Evolutionary conservation across 2,329 filamentous ascomycete genomes (phyloP).

Genomic region (Cordyceps javanica): DNA sequence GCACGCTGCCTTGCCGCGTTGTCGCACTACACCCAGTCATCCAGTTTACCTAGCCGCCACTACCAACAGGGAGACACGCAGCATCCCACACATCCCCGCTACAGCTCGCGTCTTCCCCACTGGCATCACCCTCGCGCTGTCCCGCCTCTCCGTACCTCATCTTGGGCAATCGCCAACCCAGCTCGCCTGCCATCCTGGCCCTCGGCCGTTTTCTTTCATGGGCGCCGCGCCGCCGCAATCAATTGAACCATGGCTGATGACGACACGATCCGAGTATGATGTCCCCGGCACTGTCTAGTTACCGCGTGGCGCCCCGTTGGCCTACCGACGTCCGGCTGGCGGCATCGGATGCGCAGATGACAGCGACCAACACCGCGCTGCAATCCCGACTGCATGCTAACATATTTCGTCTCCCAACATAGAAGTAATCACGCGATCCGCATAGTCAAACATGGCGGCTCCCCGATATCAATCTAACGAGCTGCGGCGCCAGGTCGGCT

Average conservation of each 20-base stretch:
- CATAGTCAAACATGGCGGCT: conserved; percentile 36
- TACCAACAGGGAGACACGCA: conserved; percentile 5
- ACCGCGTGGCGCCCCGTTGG: background rate
- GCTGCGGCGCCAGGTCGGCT: conserved; percentile 47
- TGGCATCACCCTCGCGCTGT: conserved; percentile 11
- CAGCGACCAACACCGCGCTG: background rate
- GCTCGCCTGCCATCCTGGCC: conserved; percentile 40
- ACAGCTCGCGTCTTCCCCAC: conserved; percentile 14
- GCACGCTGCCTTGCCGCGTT: background rate
- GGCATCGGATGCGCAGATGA: background rate
- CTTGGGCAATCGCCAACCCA: conserved; percentile 38
- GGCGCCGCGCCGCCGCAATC: conserved; percentile 34
- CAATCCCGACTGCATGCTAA: background rate
- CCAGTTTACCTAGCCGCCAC: too few relatives aligned
- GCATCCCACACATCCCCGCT: conserved; percentile 1
- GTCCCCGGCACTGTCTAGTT: conserved; percentile 13
- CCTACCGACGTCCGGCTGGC: background rate
- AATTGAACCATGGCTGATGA: conserved; percentile 44
- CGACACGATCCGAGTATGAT: conserved; percentile 39
- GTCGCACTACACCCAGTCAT: background rate
- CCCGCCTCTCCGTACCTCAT: background rate
- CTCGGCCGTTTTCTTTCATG: conserved; percentile 30
- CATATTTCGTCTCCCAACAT: too few relatives aligned
- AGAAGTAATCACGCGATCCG: conserved; percentile 4
- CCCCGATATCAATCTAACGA: conserved; percentile 41